phyloP scores from a whole-genome alignment of 2,329 filamentous ascomycete genomes.

The Penicillium sp. region DNA sequence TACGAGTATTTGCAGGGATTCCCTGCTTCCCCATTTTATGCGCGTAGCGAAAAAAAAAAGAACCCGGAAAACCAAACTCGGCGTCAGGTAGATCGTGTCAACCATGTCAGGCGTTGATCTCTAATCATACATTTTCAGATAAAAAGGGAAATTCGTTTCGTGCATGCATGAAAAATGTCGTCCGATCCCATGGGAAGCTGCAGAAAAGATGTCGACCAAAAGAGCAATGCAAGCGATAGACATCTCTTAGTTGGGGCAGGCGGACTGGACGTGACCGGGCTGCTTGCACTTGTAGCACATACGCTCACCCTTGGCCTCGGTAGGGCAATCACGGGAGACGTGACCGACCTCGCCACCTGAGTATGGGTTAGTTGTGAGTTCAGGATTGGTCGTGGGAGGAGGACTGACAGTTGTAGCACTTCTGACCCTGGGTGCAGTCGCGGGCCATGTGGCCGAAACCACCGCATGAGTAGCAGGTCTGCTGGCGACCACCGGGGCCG shows the following conservation, averaged over 20 bases:
- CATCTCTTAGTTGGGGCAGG: conserved; percentile 76
- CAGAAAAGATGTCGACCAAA: conserved; percentile 23
- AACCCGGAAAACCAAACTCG: conserved; percentile 27
- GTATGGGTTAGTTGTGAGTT: conserved; percentile 6
- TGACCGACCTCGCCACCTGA: conserved; percentile 82
- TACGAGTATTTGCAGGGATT: neutral
- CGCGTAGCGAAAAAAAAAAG: conserved; percentile 10
- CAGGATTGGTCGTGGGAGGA: neutral
- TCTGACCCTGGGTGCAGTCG: conserved; percentile 98
- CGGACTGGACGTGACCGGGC: conserved; percentile 87
- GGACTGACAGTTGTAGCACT: conserved; percentile 94
- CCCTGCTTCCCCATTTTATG: conserved; percentile 7
- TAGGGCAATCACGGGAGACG: conserved; percentile 92
- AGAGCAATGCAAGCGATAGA: conserved; percentile 24
- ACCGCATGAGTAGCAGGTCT: conserved; percentile 98
- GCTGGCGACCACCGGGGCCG: conserved; percentile 59
- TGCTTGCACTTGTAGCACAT: conserved; percentile 97
- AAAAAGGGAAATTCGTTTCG: conserved; percentile 18
- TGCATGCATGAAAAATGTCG: conserved; percentile 13
- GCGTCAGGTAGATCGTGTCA: conserved; percentile 29
- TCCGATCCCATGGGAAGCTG: conserved; percentile 13
- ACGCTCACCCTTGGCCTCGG: conserved; percentile 86
- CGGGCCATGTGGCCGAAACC: conserved; percentile 96
- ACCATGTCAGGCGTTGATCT: conserved; percentile 12
- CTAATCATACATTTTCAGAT: conserved; percentile 15